A percentile compares a stretch with the other conserved stretches of the same genome.
Evolutionary conservation across 1,284 basidiomycete species (phyloP).

Genomic region (Fomitopsis betulina): DNA sequence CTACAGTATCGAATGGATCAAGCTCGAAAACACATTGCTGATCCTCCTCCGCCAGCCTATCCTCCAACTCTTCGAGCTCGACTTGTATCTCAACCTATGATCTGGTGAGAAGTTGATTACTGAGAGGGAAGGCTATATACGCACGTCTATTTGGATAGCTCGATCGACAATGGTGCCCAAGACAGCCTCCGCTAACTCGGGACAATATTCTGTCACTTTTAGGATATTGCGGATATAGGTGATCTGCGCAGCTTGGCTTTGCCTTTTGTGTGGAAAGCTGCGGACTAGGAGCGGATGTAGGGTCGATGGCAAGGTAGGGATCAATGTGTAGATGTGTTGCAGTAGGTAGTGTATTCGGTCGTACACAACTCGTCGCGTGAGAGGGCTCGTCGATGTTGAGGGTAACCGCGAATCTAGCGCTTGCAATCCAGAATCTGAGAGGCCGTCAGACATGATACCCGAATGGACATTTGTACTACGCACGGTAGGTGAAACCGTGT

Average conservation of each 20-base stretch:
- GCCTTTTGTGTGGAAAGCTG: slow-evolving; percentile 92
- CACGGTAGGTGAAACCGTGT: slow-evolving; percentile 86
- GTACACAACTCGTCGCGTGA: slow-evolving; percentile 84
- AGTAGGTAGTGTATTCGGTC: slow-evolving; percentile 86
- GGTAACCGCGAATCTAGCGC: slow-evolving; percentile 51
- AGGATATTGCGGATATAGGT: slow-evolving; percentile 93
- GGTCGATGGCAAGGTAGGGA: slow-evolving; percentile 86
- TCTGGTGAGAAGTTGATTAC: slow-evolving; percentile 6
- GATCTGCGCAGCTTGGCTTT: slow-evolving; percentile 75
- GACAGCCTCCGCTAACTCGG: slow-evolving; percentile 83
- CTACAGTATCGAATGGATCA: slow-evolving; percentile 80
- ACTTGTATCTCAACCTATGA: slow-evolving; percentile 93
- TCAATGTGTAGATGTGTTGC: slow-evolving; percentile 78
- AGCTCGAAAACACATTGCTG: slow-evolving; percentile 67
- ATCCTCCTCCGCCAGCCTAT: slow-evolving; percentile 51
- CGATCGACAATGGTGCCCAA: slow-evolving; percentile 85
- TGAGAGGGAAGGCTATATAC: slow-evolving; percentile 25
- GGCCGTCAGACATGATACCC: not conserved
- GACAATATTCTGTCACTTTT: slow-evolving; percentile 84
- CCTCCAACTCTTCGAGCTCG: slow-evolving; percentile 90
- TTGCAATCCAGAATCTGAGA: slow-evolving; percentile 64
- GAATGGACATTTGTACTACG: slow-evolving; percentile 29
- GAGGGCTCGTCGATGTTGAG: slow-evolving; percentile 59
- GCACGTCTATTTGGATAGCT: slow-evolving; percentile 91
- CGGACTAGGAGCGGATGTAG: slow-evolving; percentile 82